Conservation (phyloP, 345 rosid species). For the Turritis glabra region DNA sequence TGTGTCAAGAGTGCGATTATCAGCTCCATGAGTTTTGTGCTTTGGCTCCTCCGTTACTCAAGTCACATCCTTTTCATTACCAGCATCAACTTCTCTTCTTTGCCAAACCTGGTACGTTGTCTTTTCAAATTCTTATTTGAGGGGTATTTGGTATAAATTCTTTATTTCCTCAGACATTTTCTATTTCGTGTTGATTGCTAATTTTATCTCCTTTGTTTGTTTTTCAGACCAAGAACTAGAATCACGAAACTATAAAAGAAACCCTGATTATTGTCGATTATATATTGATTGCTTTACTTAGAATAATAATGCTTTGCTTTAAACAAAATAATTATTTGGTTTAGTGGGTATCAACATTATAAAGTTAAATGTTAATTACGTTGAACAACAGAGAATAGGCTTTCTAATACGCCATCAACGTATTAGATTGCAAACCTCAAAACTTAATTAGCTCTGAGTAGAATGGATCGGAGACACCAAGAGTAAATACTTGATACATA, state of each 20-base stretch:
- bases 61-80: constrained; percentile 65
- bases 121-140: neutral
- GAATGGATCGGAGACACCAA: too few species aligned
- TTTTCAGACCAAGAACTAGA: constrained; percentile 7
- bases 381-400: neutral
- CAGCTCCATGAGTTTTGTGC: constrained; percentile 90
- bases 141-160: neutral
- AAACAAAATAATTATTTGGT: neutral
- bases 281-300: neutral
- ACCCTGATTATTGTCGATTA: neutral
- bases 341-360: constrained; percentile 15
- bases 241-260: neutral
- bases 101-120: constrained; percentile 58
- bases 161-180: neutral
- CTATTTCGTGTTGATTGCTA: neutral
- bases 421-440: neutral
- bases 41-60: constrained; percentile 52
- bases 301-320: constrained; percentile 8
- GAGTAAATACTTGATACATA: too few species aligned
- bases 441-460: too few species aligned
- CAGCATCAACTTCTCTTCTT: constrained; percentile 65
- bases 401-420: neutral
- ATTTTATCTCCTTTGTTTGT: constrained; percentile 8
- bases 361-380: neutral
- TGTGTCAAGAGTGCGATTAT: constrained; percentile 72